These are phyloP conservation scores for Candida alai DNA, from an alignment of 805 yeast genomes.

Conservation along the genomic window DNA sequence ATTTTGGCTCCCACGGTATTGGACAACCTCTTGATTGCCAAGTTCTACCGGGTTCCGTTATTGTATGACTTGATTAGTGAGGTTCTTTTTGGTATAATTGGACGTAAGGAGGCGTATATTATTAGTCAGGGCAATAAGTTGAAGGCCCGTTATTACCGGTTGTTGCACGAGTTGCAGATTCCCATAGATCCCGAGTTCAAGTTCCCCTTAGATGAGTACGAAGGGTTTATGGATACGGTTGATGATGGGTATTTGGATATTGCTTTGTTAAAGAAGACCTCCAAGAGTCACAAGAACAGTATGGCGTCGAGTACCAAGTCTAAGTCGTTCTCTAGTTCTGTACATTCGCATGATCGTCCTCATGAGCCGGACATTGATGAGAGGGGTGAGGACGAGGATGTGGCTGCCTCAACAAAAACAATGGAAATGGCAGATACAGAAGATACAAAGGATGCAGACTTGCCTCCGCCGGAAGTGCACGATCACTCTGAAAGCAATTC, in stretches of 20 bases:
- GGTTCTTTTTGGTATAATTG: slow-evolving; percentile 64
- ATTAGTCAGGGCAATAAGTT: slow-evolving; percentile 38
- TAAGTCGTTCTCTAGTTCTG: slow-evolving; percentile 2
- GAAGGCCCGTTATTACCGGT: slow-evolving; percentile 17
- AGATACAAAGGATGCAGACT: neutral
- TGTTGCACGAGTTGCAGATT: slow-evolving; percentile 17
- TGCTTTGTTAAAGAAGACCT: slow-evolving; percentile 46
- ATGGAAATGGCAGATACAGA: neutral
- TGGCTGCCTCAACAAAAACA: neutral
- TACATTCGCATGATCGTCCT: no score
- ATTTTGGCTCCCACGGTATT: slow-evolving; percentile 63
- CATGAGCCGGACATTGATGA: slow-evolving; percentile 1
- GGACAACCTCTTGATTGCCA: slow-evolving; percentile 59
- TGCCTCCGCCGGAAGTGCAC: no score
- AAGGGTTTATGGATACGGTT: slow-evolving; percentile 52
- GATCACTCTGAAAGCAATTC: neutral
- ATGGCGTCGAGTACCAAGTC: slow-evolving; percentile 2
- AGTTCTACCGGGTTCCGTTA: slow-evolving; percentile 64
- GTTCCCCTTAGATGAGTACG: slow-evolving; percentile 48
- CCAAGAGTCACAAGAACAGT: slow-evolving; percentile 24
- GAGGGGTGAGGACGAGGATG: slow-evolving; percentile 4
- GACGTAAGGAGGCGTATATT: slow-evolving; percentile 57
- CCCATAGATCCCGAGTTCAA: slow-evolving; percentile 20
- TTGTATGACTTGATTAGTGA: slow-evolving; percentile 68
- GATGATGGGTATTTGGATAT: slow-evolving; percentile 66